Conservation (phyloP, 2,329 filamentous ascomycete genomes). For the Diaporthe sp. region DNA sequence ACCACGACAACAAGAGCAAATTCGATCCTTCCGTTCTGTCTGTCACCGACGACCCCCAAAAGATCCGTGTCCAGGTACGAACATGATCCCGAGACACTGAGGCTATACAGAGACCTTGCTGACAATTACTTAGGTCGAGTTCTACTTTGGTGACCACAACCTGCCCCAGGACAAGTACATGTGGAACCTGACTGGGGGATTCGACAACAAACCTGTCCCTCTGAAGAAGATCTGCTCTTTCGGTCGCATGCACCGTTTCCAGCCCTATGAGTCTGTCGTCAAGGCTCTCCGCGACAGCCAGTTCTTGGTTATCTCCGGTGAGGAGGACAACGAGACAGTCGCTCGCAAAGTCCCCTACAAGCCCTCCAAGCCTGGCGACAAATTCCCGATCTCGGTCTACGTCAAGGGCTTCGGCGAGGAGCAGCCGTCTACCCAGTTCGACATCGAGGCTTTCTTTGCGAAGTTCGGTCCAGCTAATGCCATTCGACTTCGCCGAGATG, state of each 20-base stretch:
- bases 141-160: slow-evolving; percentile 95
- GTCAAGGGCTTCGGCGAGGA: slow-evolving; percentile 94
- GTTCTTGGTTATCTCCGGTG: slow-evolving; percentile 77
- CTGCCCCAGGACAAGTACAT: slow-evolving; percentile 90
- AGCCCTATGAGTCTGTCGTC: slow-evolving; percentile 86
- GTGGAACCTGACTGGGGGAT: slow-evolving; percentile 80
- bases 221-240: slow-evolving; percentile 85
- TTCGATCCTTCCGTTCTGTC: slow-evolving; percentile 75
- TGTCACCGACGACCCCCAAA: slow-evolving; percentile 79
- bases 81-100: not conserved
- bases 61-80: slow-evolving; percentile 85
- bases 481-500: slow-evolving; percentile 85
- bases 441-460: slow-evolving; percentile 92
- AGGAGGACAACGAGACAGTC: slow-evolving; percentile 76
- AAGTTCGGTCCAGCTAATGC: slow-evolving; percentile 82
- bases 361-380: slow-evolving; percentile 67
- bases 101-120: slow-evolving; percentile 5
- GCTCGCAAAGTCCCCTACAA: slow-evolving; percentile 81
- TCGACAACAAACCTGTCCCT: slow-evolving; percentile 82
- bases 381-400: slow-evolving; percentile 83
- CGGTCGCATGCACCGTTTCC: slow-evolving; percentile 96
- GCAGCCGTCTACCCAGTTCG: slow-evolving; percentile 85
- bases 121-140: slow-evolving; percentile 78
- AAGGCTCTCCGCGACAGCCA: slow-evolving; percentile 83
- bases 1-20: slow-evolving; percentile 70